A percentile compares a stretch with the other conserved stretches of the same genome.
Conservation (phyloP, 805 yeast species). For the Kodamaea fukazawae region DNA sequence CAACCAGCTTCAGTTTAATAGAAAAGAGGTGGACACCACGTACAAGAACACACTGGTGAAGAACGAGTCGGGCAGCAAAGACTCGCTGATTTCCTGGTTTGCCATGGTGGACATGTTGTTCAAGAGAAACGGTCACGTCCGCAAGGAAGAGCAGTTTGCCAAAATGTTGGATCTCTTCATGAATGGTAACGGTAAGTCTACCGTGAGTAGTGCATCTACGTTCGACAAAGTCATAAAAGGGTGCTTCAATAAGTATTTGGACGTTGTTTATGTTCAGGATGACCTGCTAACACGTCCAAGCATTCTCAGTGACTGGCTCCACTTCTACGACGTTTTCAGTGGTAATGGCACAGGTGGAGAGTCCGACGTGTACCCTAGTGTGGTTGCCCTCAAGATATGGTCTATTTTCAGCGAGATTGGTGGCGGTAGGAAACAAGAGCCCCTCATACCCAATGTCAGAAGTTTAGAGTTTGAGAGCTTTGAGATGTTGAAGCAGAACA, state of each 20-base stretch:
- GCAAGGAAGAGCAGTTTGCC: constrained; percentile 48
- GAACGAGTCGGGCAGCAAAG: constrained; percentile 46
- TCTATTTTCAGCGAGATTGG: constrained; percentile 61
- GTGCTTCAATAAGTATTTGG: constrained; percentile 65
- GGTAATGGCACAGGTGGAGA: constrained; percentile 32
- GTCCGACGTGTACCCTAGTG: constrained; percentile 53
- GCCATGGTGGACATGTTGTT: constrained; percentile 61
- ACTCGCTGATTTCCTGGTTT: constrained; percentile 65
- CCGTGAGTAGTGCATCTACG: constrained; percentile 34
- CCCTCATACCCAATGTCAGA: constrained; percentile 31
- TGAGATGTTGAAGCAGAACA: constrained; percentile 36
- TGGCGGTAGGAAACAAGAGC: constrained; percentile 19
- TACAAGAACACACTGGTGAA: neutral
- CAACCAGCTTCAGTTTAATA: constrained; percentile 72
- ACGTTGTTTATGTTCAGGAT: constrained; percentile 59
- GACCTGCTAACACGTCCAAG: constrained; percentile 58
- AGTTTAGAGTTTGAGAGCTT: constrained; percentile 37
- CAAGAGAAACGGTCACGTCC: constrained; percentile 44
- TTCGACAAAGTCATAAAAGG: constrained; percentile 68
- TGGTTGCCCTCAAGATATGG: constrained; percentile 61
- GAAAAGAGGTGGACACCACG: constrained; percentile 10
- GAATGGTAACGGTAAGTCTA: constrained; percentile 35
- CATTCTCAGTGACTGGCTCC: constrained; percentile 70
- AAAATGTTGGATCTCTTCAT: constrained; percentile 47
- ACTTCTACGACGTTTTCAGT: constrained; percentile 60